Conservation (phyloP, 495 filamentous ascomycete genomes). For the Podospora pseudoanserina region DNA sequence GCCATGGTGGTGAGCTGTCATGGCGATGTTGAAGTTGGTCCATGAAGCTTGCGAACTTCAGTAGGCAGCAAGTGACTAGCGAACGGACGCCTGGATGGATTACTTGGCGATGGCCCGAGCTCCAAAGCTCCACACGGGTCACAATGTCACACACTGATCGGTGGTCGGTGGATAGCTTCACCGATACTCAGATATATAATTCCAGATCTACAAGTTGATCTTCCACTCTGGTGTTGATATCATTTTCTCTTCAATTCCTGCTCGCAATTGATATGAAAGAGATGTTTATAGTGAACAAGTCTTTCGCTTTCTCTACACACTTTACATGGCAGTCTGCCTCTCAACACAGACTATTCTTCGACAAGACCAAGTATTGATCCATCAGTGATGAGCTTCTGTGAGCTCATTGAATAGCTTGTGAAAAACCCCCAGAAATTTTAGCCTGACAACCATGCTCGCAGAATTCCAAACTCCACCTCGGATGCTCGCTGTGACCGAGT, state of each 20-base stretch:
- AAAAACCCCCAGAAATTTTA: not conserved
- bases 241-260: not conserved
- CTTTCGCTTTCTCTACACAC: not conserved
- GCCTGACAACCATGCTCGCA: not conserved
- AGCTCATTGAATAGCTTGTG: not conserved
- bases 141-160: not conserved
- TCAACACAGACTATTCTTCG: not conserved
- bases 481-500: not conserved
- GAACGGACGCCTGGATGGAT: not conserved
- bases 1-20: conserved; percentile 53
- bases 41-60: conserved; percentile 1
- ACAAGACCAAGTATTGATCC: not conserved
- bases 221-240: not conserved
- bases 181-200: not conserved
- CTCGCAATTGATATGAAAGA: not conserved
- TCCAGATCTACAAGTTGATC: not conserved
- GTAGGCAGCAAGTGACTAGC: not conserved
- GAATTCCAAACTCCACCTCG: not conserved
- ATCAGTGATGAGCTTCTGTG: not conserved
- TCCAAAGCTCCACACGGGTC: conserved; percentile 2
- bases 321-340: not conserved
- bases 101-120: conserved; percentile 15
- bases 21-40: conserved; percentile 32
- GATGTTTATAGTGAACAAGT: not conserved
- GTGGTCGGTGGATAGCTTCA: conserved; percentile 1